Evolutionary conservation across 805 yeast genomes (phyloP).

Genomic region (Kregervanrija pseudodelftensis): DNA sequence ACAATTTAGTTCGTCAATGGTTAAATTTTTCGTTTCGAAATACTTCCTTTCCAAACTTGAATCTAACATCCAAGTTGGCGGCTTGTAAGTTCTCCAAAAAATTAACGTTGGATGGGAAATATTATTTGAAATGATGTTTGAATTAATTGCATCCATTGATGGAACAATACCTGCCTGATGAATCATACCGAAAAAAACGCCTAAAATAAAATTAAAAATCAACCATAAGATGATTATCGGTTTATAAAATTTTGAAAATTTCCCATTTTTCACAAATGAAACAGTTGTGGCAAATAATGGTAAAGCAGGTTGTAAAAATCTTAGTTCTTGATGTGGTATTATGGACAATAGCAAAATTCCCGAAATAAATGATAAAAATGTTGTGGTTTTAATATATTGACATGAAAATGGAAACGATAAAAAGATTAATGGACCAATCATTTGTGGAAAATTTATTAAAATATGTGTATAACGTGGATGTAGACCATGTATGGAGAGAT

Average conservation of each 20-base stretch:
- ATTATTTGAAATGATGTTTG: conserved; percentile 13
- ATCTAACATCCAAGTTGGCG: conserved; percentile 76
- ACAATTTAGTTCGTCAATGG: too few relatives aligned
- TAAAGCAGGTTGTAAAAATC: conserved; percentile 73
- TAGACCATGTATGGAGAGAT: conserved; percentile 72
- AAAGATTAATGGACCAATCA: conserved; percentile 68
- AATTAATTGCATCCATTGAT: conserved; percentile 38
- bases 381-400: conserved; percentile 41
- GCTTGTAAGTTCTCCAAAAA: conserved; percentile 94
- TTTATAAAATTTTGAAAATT: conserved; percentile 9
- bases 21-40: too few relatives aligned
- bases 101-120: conserved; percentile 34
- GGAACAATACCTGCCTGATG: conserved; percentile 92
- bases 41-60: not conserved
- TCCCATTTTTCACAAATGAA: conserved; percentile 9
- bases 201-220: conserved; percentile 52
- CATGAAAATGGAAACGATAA: conserved; percentile 36
- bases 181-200: conserved; percentile 63
- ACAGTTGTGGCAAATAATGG: conserved; percentile 63
- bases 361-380: conserved; percentile 54
- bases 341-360: conserved; percentile 57
- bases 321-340: conserved; percentile 89
- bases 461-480: conserved; percentile 76
- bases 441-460: conserved; percentile 66
- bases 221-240: conserved; percentile 43